A percentile compares a stretch with the other conserved stretches of the same genome.
Evolutionary conservation across 176 grass and related monocot species (phyloP).

Genomic region (Paspalum notatum): DNA sequence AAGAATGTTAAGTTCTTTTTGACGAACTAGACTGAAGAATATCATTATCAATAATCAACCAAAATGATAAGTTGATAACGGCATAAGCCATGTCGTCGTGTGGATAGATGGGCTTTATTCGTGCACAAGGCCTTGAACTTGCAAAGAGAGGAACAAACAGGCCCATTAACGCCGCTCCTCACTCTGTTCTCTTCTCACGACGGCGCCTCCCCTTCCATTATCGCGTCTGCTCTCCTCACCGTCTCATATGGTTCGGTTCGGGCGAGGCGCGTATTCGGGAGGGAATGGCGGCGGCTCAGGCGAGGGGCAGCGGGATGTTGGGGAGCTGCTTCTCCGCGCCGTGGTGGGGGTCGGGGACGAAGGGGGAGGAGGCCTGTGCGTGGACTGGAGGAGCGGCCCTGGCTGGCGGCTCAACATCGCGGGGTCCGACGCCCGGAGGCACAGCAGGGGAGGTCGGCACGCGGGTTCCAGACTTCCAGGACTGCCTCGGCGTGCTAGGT

Average conservation of each 20-base stretch:
- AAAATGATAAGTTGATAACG: too few relatives aligned
- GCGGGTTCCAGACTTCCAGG: conserved; percentile 60
- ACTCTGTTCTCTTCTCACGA: too few relatives aligned
- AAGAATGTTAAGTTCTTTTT: too few relatives aligned
- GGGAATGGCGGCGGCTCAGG: conserved; percentile 25
- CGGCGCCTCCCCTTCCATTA: too few relatives aligned
- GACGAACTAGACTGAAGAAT: too few relatives aligned
- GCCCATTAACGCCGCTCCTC: too few relatives aligned
- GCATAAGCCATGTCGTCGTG: too few relatives aligned
- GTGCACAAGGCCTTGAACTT: too few relatives aligned
- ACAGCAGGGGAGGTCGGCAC: conserved; percentile 49
- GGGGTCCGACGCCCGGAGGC: conserved; percentile 46
- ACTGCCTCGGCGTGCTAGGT: conserved; percentile 77
- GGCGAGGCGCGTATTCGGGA: neutral
- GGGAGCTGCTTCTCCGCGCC: conserved; percentile 56
- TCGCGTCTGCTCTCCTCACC: neutral
- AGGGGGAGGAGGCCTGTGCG: neutral
- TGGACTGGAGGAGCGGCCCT: conserved; percentile 41
- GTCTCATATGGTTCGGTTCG: too few relatives aligned
- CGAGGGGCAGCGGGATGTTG: conserved; percentile 19
- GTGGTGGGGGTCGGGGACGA: conserved; percentile 26
- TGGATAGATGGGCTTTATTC: too few relatives aligned
- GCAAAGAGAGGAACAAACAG: too few relatives aligned
- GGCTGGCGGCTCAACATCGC: conserved; percentile 80
- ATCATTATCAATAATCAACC: too few relatives aligned